Evolutionary conservation across 1,139 yeast species (phyloP), one percentile per base, ranked within the genome.

Genomic region (Blastobotrys malaysiensis): DNA sequence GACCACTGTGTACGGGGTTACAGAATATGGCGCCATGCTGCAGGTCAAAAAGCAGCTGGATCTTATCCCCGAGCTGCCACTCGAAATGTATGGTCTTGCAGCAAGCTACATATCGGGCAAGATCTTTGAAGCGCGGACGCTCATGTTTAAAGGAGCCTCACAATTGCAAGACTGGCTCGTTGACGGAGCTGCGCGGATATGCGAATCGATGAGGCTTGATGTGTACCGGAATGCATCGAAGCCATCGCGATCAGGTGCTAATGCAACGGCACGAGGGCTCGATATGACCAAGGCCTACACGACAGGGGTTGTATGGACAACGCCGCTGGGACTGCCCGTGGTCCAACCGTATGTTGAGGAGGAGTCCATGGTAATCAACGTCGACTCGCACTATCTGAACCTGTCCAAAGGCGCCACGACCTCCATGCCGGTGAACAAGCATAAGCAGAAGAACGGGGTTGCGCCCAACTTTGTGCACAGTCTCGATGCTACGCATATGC

Each of bases 1-100:
- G 97, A 91, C 97, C 0, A 89, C 88, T 63, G 97, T 91, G 46
- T 91, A 91, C 68, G 98, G 98, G 61, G 98, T 89, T 21, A 91
- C 97, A 0, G 85, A 79, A 66, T 80, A 86, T 59, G 97, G 97
- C 16, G 96, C 96, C 0, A 80, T 85, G 16, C 81, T 82, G 1
- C 97, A 91, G 71, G 86, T 90, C 62, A 52, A 59, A 43, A 58
- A 60, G 19, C 65, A 62, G 54, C 73, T 69, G 62, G 73, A 67
- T 61, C 39, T 46, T 5, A n/a, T 24, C 9, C 24, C 50, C 20
- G 45, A 20, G 19, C 39, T 31, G 11, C 39, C 39, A 3, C 56
- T 57, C 13, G 69, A 74, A 3, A 24, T 43, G 14, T 14, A 50
- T 13, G 45, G 45, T 24, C 31, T 50, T 21, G 54, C 53, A 60